Evolutionary conservation across 768 basidiomycete genomes (phyloP), one percentile per base, ranked within the genome.

Genomic region (Mycena kentingensis): DNA sequence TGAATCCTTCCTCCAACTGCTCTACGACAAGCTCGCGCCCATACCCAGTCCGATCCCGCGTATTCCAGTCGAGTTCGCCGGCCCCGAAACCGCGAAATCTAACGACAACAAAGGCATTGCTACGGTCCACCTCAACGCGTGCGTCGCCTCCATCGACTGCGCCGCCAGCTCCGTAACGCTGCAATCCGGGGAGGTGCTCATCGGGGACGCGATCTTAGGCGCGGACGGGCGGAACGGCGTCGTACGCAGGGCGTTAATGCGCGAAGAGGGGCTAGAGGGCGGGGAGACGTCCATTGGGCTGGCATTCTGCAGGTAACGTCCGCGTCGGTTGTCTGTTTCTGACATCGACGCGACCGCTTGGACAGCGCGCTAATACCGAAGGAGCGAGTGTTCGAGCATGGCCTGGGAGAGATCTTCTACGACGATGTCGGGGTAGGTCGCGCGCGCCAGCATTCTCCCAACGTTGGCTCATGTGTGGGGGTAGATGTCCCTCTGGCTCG

Each of bases 141-240:
- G 54, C 8, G 57, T 54, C 3, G 26, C 46, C 13, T 36, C 34
- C 21, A 24, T 47, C 16, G 44, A 58, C 28, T 46, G 31, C 21
- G 44, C 45, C 4, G 15, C 29, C 12, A 34, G 52, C 38, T 21
- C 34, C 0, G 57, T 58, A n/a, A 54, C 52, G 0, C 29, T 58
- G 27, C 21, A 24, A 4, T 49, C 51, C 4, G 57, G 57, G 2
- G 52, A 50, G 16, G 35, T n/a, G 1, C 24, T 42, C 27, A 1
- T 4, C 4, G 57, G 19, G 4, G 48, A 58, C 27, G 57, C 27
- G 8, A 32, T 58, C 2, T 50, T 58, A 15, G 57, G 57, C 3
- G 55, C 55, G 0, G 55, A 57, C n/a, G 55, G 55, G 2, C 31
- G 35, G 3, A 18, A 16, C 18, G 55, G 55, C 2, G 8, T 49